Conservation (phyloP, 768 basidiomycete species). For the Lactifluus rugatus region DNA sequence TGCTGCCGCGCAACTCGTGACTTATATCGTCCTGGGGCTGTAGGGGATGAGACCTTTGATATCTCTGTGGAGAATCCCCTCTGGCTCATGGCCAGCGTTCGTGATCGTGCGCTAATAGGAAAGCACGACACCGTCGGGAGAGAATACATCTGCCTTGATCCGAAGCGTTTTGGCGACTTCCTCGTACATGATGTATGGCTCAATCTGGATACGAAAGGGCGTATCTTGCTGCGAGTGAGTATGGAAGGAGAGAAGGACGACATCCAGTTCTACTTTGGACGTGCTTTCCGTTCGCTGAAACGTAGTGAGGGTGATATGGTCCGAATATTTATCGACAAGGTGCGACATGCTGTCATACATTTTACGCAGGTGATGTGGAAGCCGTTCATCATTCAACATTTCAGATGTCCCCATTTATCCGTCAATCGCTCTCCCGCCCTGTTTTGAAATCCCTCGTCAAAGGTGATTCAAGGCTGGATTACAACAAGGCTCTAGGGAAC, state of each 20-base stretch:
- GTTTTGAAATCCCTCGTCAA: conserved; percentile 76
- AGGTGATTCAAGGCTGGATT: conserved; percentile 53
- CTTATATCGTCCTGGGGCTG: conserved; percentile 6
- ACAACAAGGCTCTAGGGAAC: conserved; percentile 82
- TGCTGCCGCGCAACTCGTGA: background rate
- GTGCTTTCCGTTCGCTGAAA: conserved; percentile 89
- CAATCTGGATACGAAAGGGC: conserved; percentile 78
- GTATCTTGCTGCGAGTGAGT: conserved; percentile 79
- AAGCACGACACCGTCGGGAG: conserved; percentile 91
- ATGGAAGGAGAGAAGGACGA: conserved; percentile 99
- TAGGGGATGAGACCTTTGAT: conserved; percentile 97
- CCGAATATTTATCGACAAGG: conserved; percentile 95
- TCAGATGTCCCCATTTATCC: conserved; percentile 91
- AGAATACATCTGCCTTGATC: conserved; percentile 87
- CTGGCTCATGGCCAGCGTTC: conserved; percentile 94
- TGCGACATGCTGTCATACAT: conserved; percentile 24
- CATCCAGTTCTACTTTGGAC: conserved; percentile 93
- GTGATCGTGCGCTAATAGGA: conserved; percentile 82
- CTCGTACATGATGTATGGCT: conserved; percentile 88
- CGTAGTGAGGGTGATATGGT: conserved; percentile 93
- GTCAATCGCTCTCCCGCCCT: conserved; percentile 69
- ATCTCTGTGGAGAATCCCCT: conserved; percentile 87
- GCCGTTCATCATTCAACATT: background rate
- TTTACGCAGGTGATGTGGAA: background rate
- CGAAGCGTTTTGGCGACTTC: conserved; percentile 78